Evolutionary conservation across 2,329 filamentous ascomycete genomes (phyloP).

Genomic region (Endothia cerciana): DNA sequence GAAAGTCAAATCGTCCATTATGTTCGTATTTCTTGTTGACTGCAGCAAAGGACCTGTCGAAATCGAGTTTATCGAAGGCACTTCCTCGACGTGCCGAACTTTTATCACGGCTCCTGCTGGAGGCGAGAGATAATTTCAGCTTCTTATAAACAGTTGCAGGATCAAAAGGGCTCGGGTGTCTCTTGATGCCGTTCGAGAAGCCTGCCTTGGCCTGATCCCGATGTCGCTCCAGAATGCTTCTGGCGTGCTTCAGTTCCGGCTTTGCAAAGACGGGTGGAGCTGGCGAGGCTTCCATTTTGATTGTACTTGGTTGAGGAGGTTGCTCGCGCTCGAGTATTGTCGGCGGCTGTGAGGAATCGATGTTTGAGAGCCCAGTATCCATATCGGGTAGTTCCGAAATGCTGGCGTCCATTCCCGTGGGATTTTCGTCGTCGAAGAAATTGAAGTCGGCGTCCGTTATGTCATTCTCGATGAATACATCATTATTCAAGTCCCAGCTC

Average conservation of each 20-base stretch:
- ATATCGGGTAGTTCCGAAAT: conserved; percentile 40
- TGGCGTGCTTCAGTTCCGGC: conserved; percentile 61
- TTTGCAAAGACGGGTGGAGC: conserved; percentile 55
- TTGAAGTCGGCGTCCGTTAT: conserved; percentile 85
- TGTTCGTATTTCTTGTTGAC: conserved; percentile 64
- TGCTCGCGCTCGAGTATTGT: conserved; percentile 31
- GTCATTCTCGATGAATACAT: conserved; percentile 72
- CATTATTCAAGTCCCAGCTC: conserved; percentile 68
- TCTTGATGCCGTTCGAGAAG: conserved; percentile 45
- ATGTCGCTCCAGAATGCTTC: conserved; percentile 50
- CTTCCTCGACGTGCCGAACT: conserved; percentile 44
- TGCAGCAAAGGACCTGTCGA: conserved; percentile 55
- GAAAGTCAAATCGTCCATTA: conserved; percentile 58
- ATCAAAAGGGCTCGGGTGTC: conserved; percentile 61
- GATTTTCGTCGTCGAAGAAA: conserved; percentile 72
- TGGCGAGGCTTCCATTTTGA: conserved; percentile 23
- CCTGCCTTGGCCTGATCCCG: conserved; percentile 38
- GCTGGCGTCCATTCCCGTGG: conserved; percentile 46
- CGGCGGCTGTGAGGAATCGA: conserved; percentile 28
- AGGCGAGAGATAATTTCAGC: conserved; percentile 52
- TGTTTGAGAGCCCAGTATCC: conserved; percentile 24
- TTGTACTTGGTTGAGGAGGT: conserved; percentile 28
- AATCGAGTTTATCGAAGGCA: conserved; percentile 58
- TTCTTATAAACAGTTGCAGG: conserved; percentile 63
- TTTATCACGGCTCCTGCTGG: conserved; percentile 30